These are phyloP conservation scores for Malus hybrid DNA, from an alignment of 331 rosid species.

Conservation along the genomic window DNA sequence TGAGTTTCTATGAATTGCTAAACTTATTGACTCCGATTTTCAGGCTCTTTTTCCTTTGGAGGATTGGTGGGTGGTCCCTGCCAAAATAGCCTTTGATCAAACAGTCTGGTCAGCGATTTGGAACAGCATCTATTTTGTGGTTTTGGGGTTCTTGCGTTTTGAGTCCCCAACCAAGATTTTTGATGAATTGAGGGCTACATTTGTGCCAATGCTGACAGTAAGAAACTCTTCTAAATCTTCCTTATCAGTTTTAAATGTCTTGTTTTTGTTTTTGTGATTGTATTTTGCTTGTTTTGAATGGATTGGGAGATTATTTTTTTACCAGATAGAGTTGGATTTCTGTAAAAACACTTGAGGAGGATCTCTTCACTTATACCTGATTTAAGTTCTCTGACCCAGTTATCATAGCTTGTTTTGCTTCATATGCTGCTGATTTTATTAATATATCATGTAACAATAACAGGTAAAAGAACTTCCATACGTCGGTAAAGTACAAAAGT, in stretches of 20 bases:
- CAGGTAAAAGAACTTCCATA: background rate
- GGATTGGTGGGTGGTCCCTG: slow-evolving; percentile 95
- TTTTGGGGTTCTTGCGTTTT: slow-evolving; percentile 65
- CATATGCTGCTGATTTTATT: background rate
- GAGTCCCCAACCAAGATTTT: slow-evolving; percentile 45
- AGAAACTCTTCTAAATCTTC: slow-evolving; percentile 25
- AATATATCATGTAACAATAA: background rate
- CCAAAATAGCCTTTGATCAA: slow-evolving; percentile 88
- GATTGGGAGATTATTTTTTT: background rate
- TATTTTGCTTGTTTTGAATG: slow-evolving; percentile 1
- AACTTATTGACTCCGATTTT: slow-evolving; percentile 11
- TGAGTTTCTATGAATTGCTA: slow-evolving; percentile 23
- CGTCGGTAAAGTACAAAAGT: background rate
- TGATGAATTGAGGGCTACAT: slow-evolving; percentile 67
- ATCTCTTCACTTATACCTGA: background rate
- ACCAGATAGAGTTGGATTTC: background rate
- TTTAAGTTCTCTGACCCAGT: background rate
- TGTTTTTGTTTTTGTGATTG: slow-evolving; percentile 10
- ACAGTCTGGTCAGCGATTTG: slow-evolving; percentile 84
- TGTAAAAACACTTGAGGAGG: background rate
- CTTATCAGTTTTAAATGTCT: background rate
- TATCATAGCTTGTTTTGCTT: background rate
- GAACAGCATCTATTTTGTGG: slow-evolving; percentile 86
- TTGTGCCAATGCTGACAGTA: slow-evolving; percentile 81
- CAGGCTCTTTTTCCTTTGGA: slow-evolving; percentile 81